Percentiles rank a stretch among this genome's conserved stretches.
These are phyloP conservation scores for sunflower (Helianthus annuus) DNA, from an alignment of 129 eudicot genomes.

Conservation along the genomic window DNA sequence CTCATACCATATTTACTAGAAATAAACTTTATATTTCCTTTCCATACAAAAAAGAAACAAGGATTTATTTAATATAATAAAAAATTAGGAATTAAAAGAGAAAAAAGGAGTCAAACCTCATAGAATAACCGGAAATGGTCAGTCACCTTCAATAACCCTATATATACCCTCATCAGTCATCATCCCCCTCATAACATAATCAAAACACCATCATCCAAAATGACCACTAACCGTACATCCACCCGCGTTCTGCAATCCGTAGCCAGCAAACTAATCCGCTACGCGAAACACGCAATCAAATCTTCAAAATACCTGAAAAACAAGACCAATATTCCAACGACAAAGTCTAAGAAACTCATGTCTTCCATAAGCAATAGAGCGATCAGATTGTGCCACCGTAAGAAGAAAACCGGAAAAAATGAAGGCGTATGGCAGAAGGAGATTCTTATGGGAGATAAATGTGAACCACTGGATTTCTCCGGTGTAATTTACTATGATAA, in stretches of 20 bases:
- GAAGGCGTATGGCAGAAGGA: slow-evolving; percentile 41
- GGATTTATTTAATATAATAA: background rate
- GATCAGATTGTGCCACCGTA: slow-evolving; percentile 28
- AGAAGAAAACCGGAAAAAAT: slow-evolving; percentile 16
- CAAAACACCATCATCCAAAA: background rate
- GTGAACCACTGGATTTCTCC: slow-evolving; percentile 35
- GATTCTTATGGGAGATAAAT: slow-evolving; percentile 35
- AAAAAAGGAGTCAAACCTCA: background rate
- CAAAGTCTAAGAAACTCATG: slow-evolving; percentile 35
- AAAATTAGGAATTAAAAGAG: background rate
- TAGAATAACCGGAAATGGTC: slow-evolving; percentile 25
- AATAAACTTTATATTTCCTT: background rate
- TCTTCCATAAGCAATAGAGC: slow-evolving; percentile 40
- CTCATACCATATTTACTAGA: background rate
- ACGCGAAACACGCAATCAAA: slow-evolving; percentile 33
- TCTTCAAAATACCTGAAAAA: slow-evolving; percentile 7
- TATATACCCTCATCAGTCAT: slow-evolving; percentile 2
- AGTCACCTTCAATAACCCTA: slow-evolving; percentile 20
- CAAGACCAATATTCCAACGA: slow-evolving; percentile 8
- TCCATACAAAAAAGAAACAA: background rate
- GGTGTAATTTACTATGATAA: slow-evolving; percentile 35
- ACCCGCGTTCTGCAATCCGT: slow-evolving; percentile 29
- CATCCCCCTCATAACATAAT: background rate
- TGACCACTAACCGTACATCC: slow-evolving; percentile 16
- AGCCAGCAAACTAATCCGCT: slow-evolving; percentile 14